Conservation (phyloP, 2,329 filamentous ascomycete species). For the Aspergillus novofumigatus region DNA sequence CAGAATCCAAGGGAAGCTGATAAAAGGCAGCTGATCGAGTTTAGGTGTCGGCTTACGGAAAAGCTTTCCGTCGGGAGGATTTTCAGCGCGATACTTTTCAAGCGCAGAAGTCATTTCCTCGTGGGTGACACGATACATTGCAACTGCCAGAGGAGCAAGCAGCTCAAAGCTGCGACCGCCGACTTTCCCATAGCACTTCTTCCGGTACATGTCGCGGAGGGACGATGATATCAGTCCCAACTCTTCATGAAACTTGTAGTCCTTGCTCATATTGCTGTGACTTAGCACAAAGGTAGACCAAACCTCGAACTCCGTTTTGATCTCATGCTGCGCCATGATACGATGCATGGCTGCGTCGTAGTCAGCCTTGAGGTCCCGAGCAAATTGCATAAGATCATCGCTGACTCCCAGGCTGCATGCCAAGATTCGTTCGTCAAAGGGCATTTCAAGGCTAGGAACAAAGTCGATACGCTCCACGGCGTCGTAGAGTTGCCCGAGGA, state of each 20-base stretch:
- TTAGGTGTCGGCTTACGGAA: conserved; percentile 9
- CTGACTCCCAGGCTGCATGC: conserved; percentile 53
- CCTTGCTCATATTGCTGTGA: conserved; percentile 65
- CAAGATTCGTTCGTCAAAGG: conserved; percentile 75
- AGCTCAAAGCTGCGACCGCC: conserved; percentile 56
- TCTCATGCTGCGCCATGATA: conserved; percentile 79
- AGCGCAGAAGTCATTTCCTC: conserved; percentile 62
- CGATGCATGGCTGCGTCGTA: conserved; percentile 76
- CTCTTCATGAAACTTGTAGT: conserved; percentile 85
- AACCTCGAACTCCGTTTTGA: conserved; percentile 85
- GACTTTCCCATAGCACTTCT: conserved; percentile 61
- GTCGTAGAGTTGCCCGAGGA: conserved; percentile 81
- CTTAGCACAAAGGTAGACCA: conserved; percentile 81
- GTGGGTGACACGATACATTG: conserved; percentile 82
- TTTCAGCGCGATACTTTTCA: conserved; percentile 42
- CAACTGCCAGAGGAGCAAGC: conserved; percentile 70
- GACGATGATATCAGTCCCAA: conserved; percentile 64
- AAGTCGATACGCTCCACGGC: conserved; percentile 67
- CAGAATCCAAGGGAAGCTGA: conserved; percentile 94
- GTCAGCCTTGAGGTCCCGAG: conserved; percentile 63
- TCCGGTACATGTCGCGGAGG: conserved; percentile 66
- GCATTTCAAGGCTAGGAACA: conserved; percentile 63
- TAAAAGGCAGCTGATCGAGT: conserved; percentile 63
- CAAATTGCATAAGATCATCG: conserved; percentile 53
- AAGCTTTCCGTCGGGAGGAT: conserved; percentile 10